phyloP scores from a whole-genome alignment of 2,329 filamentous ascomycete species.

The Ceratocystis cacaofunesta region DNA sequence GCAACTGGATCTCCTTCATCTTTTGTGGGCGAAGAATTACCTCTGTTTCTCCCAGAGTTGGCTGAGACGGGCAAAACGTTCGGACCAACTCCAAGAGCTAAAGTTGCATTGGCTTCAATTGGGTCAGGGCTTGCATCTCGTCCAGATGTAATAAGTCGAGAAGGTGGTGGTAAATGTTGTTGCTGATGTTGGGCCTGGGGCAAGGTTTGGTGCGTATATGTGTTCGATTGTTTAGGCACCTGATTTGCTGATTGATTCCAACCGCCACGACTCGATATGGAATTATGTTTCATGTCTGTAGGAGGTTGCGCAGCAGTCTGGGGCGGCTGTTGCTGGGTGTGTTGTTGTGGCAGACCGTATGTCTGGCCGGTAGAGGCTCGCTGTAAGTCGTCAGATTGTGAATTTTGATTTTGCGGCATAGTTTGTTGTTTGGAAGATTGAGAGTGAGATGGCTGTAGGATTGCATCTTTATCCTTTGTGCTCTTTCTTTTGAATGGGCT shows the following conservation, averaged over 20 bases:
- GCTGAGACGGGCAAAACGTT: constrained; percentile 90
- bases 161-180: constrained; percentile 17
- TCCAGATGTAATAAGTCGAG: constrained; percentile 27
- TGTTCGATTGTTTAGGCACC: constrained; percentile 18
- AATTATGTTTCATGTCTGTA: constrained; percentile 23
- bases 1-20: constrained; percentile 73
- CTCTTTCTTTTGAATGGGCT: constrained; percentile 90
- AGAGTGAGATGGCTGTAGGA: constrained; percentile 12
- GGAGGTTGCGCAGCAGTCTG: not conserved
- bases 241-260: constrained; percentile 32
- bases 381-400: constrained; percentile 6
- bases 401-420: not conserved
- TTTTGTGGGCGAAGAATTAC: constrained; percentile 24
- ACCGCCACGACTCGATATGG: constrained; percentile 38
- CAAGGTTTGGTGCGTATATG: constrained; percentile 12
- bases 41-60: constrained; percentile 4
- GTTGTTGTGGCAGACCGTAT: not conserved
- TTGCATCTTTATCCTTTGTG: constrained; percentile 44
- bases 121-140: constrained; percentile 57
- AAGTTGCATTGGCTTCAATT: constrained; percentile 79
- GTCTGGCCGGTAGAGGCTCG: constrained; percentile 2
- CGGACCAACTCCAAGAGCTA: constrained; percentile 86
- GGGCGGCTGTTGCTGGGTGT: not conserved
- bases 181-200: constrained; percentile 2
- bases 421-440: not conserved